phyloP scores from a whole-genome alignment of 1,139 yeast genomes.

The Scheffersomyces insectosa region DNA sequence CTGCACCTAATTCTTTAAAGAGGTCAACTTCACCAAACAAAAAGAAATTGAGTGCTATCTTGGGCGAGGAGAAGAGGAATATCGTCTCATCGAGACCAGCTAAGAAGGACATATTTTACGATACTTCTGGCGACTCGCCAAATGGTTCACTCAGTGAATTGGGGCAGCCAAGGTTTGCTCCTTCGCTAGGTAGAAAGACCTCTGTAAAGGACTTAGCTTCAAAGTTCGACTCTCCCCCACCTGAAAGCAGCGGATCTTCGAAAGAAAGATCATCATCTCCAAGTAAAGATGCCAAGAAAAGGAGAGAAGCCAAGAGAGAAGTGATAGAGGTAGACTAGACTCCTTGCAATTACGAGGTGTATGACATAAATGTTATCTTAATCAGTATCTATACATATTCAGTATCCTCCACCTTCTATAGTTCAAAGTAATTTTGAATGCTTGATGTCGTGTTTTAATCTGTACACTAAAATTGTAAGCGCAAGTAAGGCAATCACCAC shows the following conservation, averaged over 20 bases:
- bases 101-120: slow-evolving; percentile 29
- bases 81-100: slow-evolving; percentile 32
- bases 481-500: slow-evolving; percentile 38
- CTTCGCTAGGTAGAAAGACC: slow-evolving; percentile 30
- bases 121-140: slow-evolving; percentile 14
- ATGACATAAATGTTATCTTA: too few relatives aligned
- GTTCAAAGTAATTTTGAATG: slow-evolving; percentile 51
- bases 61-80: slow-evolving; percentile 19
- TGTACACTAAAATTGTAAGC: slow-evolving; percentile 42
- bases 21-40: slow-evolving; percentile 45
- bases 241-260: slow-evolving; percentile 7
- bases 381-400: too few relatives aligned
- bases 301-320: slow-evolving; percentile 5
- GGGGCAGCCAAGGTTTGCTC: slow-evolving; percentile 31
- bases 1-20: slow-evolving; percentile 25
- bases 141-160: slow-evolving; percentile 19
- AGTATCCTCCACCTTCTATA: background rate
- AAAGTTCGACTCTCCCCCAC: slow-evolving; percentile 27
- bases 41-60: slow-evolving; percentile 30
- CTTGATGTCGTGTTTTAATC: slow-evolving; percentile 54
- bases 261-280: slow-evolving; percentile 15
- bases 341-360: too few relatives aligned
- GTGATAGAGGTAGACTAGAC: slow-evolving; percentile 5
- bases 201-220: slow-evolving; percentile 38
- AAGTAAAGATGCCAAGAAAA: slow-evolving; percentile 3